These are phyloP conservation scores for Elymus sibiricus DNA, from an alignment of 176 grass and related monocot genomes.

Conservation along the genomic window DNA sequence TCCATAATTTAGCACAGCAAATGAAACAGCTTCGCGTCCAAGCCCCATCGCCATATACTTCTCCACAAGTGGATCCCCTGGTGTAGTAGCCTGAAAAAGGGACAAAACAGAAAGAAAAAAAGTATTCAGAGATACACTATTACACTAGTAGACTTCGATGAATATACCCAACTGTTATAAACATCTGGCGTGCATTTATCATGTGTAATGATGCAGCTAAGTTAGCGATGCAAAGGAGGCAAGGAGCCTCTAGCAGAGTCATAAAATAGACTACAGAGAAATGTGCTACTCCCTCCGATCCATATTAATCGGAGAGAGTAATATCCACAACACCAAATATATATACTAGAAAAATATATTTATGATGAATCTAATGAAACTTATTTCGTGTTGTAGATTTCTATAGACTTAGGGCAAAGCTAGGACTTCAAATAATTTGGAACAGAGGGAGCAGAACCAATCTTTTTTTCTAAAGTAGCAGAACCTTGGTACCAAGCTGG, in stretches of 20 bases:
- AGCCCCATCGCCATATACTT: slow-evolving; percentile 81
- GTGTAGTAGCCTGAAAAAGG: slow-evolving; percentile 57
- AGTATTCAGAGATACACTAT: background rate
- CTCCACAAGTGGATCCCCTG: slow-evolving; percentile 77
- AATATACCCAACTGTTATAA: background rate
- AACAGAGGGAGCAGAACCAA: background rate
- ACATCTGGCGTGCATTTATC: background rate
- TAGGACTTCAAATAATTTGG: background rate
- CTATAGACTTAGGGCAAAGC: background rate
- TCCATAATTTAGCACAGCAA: slow-evolving; percentile 91
- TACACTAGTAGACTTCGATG: background rate
- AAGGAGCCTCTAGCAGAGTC: background rate
- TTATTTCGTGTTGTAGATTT: background rate
- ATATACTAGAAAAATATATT: background rate
- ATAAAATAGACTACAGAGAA: background rate
- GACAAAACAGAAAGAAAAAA: background rate
- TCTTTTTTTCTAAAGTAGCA: background rate
- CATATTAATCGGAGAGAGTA: too few species aligned
- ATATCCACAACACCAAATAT: background rate
- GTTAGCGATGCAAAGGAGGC: background rate
- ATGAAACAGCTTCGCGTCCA: slow-evolving; percentile 77
- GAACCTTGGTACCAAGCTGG: background rate
- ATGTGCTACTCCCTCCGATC: background rate
- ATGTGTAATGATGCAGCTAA: background rate
- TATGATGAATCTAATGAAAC: background rate